A percentile compares a stretch with the other conserved stretches of the same genome.
Evolutionary conservation across 805 yeast genomes (phyloP).

Genomic region (Danielia oregonensis): DNA sequence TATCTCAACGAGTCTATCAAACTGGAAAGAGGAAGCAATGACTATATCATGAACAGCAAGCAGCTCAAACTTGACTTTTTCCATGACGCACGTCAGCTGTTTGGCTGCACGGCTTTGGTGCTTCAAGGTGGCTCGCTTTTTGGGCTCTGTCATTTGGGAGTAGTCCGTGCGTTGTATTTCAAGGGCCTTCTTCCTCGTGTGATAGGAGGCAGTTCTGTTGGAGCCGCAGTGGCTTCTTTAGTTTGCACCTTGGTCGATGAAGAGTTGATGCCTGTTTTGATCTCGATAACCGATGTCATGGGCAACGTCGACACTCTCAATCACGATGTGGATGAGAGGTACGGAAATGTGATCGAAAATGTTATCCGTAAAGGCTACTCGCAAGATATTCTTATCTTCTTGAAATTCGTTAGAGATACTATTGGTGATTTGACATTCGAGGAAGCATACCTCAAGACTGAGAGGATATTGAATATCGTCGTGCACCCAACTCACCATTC

Average conservation of each 20-base stretch:
- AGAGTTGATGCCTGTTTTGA: slow-evolving; percentile 51
- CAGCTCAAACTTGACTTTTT: slow-evolving; percentile 71
- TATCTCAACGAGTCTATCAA: slow-evolving; percentile 48
- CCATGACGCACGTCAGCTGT: slow-evolving; percentile 80
- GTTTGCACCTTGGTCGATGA: slow-evolving; percentile 70
- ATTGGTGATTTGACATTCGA: slow-evolving; percentile 88
- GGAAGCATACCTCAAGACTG: slow-evolving; percentile 81
- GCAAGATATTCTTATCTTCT: slow-evolving; percentile 75
- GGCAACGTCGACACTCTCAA: slow-evolving; percentile 43
- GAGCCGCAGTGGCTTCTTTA: slow-evolving; percentile 87
- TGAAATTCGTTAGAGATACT: slow-evolving; percentile 69
- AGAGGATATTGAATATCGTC: slow-evolving; percentile 75
- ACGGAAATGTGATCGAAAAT: slow-evolving; percentile 70
- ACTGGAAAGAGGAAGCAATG: slow-evolving; percentile 22
- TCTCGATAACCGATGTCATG: slow-evolving; percentile 38
- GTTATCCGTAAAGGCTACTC: slow-evolving; percentile 79
- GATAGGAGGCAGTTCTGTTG: slow-evolving; percentile 89
- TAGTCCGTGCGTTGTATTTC: slow-evolving; percentile 74
- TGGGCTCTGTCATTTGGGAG: slow-evolving; percentile 93
- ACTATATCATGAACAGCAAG: slow-evolving; percentile 41
- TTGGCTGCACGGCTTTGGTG: slow-evolving; percentile 87
- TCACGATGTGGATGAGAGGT: slow-evolving; percentile 54
- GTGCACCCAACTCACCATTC: slow-evolving; percentile 75
- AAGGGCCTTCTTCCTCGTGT: slow-evolving; percentile 78
- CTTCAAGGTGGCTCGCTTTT: slow-evolving; percentile 94